Base-by-base conservation (phyloP, 1,284 basidiomycete species). In the Lentinula novae-zelandiae region DNA sequence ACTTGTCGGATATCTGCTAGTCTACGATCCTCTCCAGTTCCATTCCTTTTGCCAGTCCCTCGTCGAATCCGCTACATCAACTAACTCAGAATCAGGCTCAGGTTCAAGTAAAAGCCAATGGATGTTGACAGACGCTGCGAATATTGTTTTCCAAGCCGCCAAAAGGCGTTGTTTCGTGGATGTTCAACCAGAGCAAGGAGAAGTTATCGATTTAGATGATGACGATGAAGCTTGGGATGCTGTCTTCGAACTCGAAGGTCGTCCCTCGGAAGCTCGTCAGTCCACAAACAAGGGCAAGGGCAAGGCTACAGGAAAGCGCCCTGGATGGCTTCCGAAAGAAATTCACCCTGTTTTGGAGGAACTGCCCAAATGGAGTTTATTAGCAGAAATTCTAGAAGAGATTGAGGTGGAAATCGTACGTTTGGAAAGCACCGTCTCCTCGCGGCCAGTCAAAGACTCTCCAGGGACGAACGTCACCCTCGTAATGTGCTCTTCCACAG, bases 21-120 rank as follows among this genome's bases (percentile, higher is more conserved):
- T 92, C 1, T 97, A 98, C 69, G 96, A 98, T 68, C 84, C 93
- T 1, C 85, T 98, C 10, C 89, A 90, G 5, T 98, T 98, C 72
- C 89, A 96, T 61, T 87, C 88, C 0, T 98, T 95, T 72, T 86
- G 98, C 57, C 96, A 99, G 72, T 94, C 92, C 0, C 82, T 98
- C 57, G 81, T 94, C n/a, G 85, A 85, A 0, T 83, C 92, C 0
- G 92, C 92, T 68, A 56, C 40, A 7, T 44, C 51, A 20, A 44
- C 12, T 15, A 46, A 10, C 48, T n/a, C 46, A 9, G 46, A 50
- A 27, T 44, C 53, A 12, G 53, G 46, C 17, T 38, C 54, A 31
- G 58, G 57, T 20, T 42, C 51, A 13, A 57, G 58, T 4, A 62
- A 61, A 34, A 64, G 65, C 5, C 78, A 78, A 0, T 98, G 95